These are phyloP conservation scores for Hibiscus tridactylites DNA, from an alignment of 345 rosid genomes.

Conservation along the genomic window DNA sequence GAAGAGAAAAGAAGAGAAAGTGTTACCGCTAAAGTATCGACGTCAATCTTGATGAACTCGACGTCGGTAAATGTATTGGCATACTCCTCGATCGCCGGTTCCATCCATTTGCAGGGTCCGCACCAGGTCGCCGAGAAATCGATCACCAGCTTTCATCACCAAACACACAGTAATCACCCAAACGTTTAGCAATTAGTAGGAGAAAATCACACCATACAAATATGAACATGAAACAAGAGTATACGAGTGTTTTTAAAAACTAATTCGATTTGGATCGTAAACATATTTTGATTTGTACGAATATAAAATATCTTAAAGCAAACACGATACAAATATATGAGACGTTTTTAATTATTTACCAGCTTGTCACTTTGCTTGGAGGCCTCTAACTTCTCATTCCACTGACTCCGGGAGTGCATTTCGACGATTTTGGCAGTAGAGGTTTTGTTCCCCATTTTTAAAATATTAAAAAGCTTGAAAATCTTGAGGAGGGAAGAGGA, in stretches of 20 bases:
- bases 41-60: slow-evolving; percentile 66
- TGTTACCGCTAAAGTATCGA: slow-evolving; percentile 47
- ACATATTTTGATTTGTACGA: no score
- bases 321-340: neutral
- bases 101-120: slow-evolving; percentile 60
- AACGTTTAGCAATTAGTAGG: neutral
- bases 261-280: no score
- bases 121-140: slow-evolving; percentile 75
- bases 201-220: no score
- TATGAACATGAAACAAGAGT: no score
- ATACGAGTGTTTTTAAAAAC: no score
- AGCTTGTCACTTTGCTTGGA: slow-evolving; percentile 50
- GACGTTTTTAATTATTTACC: slow-evolving; percentile 23
- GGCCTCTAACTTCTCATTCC: slow-evolving; percentile 49
- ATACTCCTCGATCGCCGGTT: slow-evolving; percentile 40
- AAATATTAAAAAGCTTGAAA: neutral
- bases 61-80: slow-evolving; percentile 50
- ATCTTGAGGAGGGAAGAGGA: no score
- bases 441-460: slow-evolving; percentile 20
- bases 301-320: no score
- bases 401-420: slow-evolving; percentile 42
- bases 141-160: slow-evolving; percentile 45
- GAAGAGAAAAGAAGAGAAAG: slow-evolving; percentile 12
- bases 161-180: slow-evolving; percentile 7
- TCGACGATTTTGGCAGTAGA: slow-evolving; percentile 28